Conservation (phyloP, 2,329 filamentous ascomycete genomes). For the Colletotrichum musicola region DNA sequence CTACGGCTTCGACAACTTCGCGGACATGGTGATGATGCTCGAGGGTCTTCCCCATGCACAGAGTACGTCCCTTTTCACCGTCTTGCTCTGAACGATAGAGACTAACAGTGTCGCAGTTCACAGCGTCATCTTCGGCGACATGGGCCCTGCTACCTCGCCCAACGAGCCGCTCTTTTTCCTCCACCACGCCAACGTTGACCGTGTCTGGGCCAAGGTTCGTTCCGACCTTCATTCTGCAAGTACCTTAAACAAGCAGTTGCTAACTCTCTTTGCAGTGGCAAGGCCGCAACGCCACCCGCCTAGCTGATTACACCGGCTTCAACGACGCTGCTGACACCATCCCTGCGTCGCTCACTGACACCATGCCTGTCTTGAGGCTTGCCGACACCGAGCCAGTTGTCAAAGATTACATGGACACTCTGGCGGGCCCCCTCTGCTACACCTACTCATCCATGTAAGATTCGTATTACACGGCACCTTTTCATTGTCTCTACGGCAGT, state of each 20-base stretch:
- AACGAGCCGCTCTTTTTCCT: constrained; percentile 48
- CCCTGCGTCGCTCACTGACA: constrained; percentile 29
- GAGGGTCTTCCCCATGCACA: constrained; percentile 41
- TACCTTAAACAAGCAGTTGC: background rate
- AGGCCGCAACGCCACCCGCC: constrained; percentile 38
- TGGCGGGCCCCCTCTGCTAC: constrained; percentile 39
- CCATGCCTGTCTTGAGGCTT: constrained; percentile 38
- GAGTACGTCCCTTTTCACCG: constrained; percentile 14
- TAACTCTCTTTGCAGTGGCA: constrained; percentile 39
- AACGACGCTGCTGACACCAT: constrained; percentile 8
- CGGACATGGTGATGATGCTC: constrained; percentile 37
- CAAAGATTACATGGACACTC: constrained; percentile 41
- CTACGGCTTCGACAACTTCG: constrained; percentile 36
- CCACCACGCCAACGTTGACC: constrained; percentile 47
- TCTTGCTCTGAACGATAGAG: background rate
- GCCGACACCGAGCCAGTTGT: constrained; percentile 34
- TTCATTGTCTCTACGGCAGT: too few species aligned
- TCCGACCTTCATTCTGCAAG: too few species aligned
- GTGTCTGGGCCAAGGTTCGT: constrained; percentile 42
- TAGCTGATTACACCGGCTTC: constrained; percentile 41
- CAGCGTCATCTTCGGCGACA: constrained; percentile 43
- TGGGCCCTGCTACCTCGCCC: constrained; percentile 44
- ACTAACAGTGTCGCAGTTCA: constrained; percentile 25
- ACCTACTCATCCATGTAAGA: constrained; percentile 30
- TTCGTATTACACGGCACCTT: too few species aligned